Percentiles rank a stretch among this genome's conserved stretches.
phyloP scores from a whole-genome alignment of 2,329 filamentous ascomycete genomes.

The Cladobotryum mycophilum region DNA sequence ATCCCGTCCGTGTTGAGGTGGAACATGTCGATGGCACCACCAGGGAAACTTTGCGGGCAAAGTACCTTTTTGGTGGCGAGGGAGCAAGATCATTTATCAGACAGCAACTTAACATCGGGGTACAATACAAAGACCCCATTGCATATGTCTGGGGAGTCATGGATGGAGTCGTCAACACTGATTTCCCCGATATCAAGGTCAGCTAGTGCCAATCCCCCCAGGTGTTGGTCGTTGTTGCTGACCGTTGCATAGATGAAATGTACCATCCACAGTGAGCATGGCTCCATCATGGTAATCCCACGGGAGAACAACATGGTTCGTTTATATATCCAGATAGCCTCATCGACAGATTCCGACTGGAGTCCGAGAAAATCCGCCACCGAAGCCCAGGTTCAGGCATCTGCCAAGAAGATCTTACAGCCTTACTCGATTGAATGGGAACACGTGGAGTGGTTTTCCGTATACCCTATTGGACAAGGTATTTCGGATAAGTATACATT shows the following conservation, averaged over 20 bases:
- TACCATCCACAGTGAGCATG: constrained; percentile 66
- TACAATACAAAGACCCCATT: constrained; percentile 65
- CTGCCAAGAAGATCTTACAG: constrained; percentile 58
- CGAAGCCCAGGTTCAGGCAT: constrained; percentile 55
- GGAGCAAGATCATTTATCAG: constrained; percentile 63
- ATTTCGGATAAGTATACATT: constrained; percentile 62
- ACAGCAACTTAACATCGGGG: constrained; percentile 59
- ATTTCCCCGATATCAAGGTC: constrained; percentile 73
- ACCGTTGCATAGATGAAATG: constrained; percentile 59
- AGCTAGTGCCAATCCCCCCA: constrained; percentile 9
- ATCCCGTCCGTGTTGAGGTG: constrained; percentile 74
- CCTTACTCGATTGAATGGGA: constrained; percentile 65
- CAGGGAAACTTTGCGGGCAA: constrained; percentile 60
- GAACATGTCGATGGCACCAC: constrained; percentile 68
- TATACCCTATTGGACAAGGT: constrained; percentile 70
- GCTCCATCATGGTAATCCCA: constrained; percentile 76
- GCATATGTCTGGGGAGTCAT: constrained; percentile 71
- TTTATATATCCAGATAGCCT: constrained; percentile 62
- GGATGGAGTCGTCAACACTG: constrained; percentile 64
- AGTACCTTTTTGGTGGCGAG: constrained; percentile 67
- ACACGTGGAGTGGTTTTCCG: constrained; percentile 66
- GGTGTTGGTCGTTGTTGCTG: constrained; percentile 25
- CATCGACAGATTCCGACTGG: constrained; percentile 55
- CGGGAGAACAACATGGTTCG: constrained; percentile 63
- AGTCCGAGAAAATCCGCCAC: constrained; percentile 58